phyloP scores from a whole-genome alignment of 495 filamentous ascomycete species.

The Aspergillus incahuasiensis region DNA sequence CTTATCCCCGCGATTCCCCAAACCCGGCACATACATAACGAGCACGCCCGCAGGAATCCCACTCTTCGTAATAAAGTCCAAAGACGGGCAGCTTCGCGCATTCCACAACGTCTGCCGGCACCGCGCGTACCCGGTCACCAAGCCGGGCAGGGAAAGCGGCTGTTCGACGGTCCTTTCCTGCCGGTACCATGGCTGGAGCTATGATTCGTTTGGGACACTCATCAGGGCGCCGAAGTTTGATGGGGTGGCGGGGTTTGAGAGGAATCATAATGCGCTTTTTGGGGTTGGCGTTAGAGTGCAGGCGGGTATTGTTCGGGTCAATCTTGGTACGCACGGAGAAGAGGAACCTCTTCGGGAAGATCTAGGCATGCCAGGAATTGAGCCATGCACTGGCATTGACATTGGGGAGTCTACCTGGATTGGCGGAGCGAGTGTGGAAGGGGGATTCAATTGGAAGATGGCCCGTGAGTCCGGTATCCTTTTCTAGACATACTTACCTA shows the following conservation, averaged over 20 bases:
- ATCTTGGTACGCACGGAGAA: slow-evolving; percentile 19
- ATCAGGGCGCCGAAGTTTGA: slow-evolving; percentile 59
- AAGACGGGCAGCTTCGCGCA: slow-evolving; percentile 45
- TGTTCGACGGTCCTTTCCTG: slow-evolving; percentile 49
- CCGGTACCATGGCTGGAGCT: slow-evolving; percentile 62
- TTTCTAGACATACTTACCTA: neutral
- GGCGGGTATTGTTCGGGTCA: slow-evolving; percentile 36
- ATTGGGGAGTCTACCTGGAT: slow-evolving; percentile 23
- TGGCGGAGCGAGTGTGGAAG: slow-evolving; percentile 32
- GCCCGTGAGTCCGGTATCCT: slow-evolving; percentile 25
- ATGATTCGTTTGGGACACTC: slow-evolving; percentile 50
- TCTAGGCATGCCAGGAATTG: too few relatives aligned
- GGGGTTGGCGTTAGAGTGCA: slow-evolving; percentile 28
- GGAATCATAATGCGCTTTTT: slow-evolving; percentile 47
- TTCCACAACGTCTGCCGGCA: slow-evolving; percentile 60
- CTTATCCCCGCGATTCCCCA: slow-evolving; percentile 40
- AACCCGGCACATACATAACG: slow-evolving; percentile 47
- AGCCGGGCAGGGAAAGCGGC: slow-evolving; percentile 44
- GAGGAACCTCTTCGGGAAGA: neutral
- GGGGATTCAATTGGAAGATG: slow-evolving; percentile 46
- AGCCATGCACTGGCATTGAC: neutral
- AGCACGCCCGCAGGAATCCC: slow-evolving; percentile 46
- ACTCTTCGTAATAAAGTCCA: slow-evolving; percentile 46
- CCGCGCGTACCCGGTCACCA: slow-evolving; percentile 52
- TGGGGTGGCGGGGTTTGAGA: slow-evolving; percentile 51